Conservation (phyloP, 257 asterid genomes). For the Ocimum tenuiflorum region DNA sequence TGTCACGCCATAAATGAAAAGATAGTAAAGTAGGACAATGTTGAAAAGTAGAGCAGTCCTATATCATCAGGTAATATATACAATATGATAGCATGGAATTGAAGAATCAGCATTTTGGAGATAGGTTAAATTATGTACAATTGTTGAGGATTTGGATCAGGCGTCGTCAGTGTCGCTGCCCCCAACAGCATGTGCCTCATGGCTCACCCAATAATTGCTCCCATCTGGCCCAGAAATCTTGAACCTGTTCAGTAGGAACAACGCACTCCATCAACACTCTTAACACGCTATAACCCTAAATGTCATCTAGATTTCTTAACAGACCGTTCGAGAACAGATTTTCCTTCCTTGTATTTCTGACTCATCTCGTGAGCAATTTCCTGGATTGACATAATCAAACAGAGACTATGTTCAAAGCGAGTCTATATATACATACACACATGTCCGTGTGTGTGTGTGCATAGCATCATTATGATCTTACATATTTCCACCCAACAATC, state of each 20-base stretch:
- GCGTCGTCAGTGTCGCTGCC: slow-evolving; percentile 58
- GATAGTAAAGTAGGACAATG: too few relatives aligned
- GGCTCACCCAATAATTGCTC: slow-evolving; percentile 47
- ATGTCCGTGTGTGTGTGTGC: neutral
- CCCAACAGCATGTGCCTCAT: slow-evolving; percentile 38
- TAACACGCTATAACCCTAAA: neutral
- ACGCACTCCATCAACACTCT: neutral
- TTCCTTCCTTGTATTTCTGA: slow-evolving; percentile 85
- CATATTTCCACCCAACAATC: slow-evolving; percentile 73
- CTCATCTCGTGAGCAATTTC: slow-evolving; percentile 58
- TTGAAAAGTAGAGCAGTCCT: neutral
- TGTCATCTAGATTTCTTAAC: slow-evolving; percentile 13
- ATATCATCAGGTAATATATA: slow-evolving; percentile 10
- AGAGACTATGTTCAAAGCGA: neutral
- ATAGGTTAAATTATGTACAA: slow-evolving; percentile 39
- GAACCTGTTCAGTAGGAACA: slow-evolving; percentile 35
- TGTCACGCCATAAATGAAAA: neutral
- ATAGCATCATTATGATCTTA: slow-evolving; percentile 17
- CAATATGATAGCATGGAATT: slow-evolving; percentile 15
- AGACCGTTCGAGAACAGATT: slow-evolving; percentile 79
- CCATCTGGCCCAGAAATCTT: slow-evolving; percentile 65
- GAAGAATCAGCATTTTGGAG: slow-evolving; percentile 8
- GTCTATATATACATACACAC: neutral
- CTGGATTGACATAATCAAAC: slow-evolving; percentile 27
- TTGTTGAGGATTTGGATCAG: slow-evolving; percentile 25